A percentile compares a stretch with the other conserved stretches of the same genome.
These are phyloP conservation scores for Silene coronaria DNA, from an alignment of 179 eudicot species.

Conservation along the genomic window DNA sequence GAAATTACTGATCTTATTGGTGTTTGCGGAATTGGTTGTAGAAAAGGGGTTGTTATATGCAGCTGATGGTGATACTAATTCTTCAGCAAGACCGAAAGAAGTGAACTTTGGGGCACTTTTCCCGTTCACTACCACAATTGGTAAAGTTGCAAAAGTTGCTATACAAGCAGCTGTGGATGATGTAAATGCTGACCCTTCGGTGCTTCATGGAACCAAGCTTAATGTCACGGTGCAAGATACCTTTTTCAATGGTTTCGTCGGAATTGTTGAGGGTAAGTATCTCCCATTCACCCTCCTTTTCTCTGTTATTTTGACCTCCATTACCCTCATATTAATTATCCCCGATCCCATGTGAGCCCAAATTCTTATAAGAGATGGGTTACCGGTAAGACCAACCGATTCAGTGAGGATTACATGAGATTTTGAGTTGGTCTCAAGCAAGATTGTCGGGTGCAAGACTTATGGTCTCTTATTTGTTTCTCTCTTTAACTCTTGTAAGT, in stretches of 20 bases:
- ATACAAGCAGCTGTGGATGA: conserved; percentile 62
- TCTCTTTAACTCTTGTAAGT: background rate
- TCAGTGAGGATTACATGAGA: too few species aligned
- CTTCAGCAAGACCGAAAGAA: conserved; percentile 41
- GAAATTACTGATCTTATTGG: conserved; percentile 20
- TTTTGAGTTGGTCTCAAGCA: too few species aligned
- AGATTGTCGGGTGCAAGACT: too few species aligned
- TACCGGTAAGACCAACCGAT: too few species aligned
- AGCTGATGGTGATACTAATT: conserved; percentile 22
- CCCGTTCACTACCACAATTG: conserved; percentile 36
- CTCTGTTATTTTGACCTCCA: too few species aligned
- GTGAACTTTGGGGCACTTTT: conserved; percentile 57
- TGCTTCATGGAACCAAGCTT: conserved; percentile 55
- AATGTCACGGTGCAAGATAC: conserved; percentile 42
- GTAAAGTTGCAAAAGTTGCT: conserved; percentile 75
- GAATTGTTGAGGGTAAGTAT: conserved; percentile 45
- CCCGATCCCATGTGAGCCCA: too few species aligned
- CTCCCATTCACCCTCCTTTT: background rate
- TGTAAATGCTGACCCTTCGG: conserved; percentile 50
- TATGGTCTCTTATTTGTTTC: too few species aligned
- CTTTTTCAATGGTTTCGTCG: conserved; percentile 51
- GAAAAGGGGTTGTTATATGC: conserved; percentile 22
- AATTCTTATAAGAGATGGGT: too few species aligned
- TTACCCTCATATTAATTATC: too few species aligned
- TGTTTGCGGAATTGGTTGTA: conserved; percentile 13